phyloP scores from a whole-genome alignment of 2,329 filamentous ascomycete genomes.

The Lomentospora prolificans region DNA sequence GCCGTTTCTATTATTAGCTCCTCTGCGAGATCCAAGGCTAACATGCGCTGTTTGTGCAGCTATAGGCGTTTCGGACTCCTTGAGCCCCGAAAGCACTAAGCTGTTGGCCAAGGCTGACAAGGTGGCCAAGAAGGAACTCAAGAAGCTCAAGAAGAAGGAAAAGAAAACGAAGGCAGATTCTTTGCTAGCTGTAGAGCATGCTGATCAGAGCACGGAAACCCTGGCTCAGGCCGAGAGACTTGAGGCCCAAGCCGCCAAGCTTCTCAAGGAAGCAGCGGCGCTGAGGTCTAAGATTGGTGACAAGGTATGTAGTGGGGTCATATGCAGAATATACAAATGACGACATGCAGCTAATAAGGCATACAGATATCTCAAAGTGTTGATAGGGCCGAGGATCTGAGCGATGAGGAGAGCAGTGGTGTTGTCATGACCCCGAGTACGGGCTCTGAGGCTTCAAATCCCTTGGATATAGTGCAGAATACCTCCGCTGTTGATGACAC shows the following conservation, averaged over 20 bases:
- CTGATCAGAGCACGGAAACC: neutral
- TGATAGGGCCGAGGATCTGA: neutral
- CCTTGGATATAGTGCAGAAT: conserved; percentile 11
- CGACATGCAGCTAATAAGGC: neutral
- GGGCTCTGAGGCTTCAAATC: neutral
- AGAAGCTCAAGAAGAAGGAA: conserved; percentile 10
- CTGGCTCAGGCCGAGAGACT: conserved; percentile 24
- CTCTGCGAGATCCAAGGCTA: neutral
- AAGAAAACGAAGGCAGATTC: neutral
- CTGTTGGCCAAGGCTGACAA: conserved; percentile 17
- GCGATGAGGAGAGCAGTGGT: neutral
- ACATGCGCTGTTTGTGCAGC: neutral
- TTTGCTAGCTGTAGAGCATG: neutral
- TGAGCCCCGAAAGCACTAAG: neutral
- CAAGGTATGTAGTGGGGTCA: conserved; percentile 9
- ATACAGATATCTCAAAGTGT: neutral
- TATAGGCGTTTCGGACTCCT: neutral
- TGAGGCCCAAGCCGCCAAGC: conserved; percentile 27
- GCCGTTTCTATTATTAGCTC: neutral
- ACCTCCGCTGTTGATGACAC: conserved; percentile 15
- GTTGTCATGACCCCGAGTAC: neutral
- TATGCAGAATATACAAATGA: neutral
- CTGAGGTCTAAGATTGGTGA: conserved; percentile 18
- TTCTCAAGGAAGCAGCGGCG: conserved; percentile 30
- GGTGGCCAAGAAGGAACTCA: conserved; percentile 14